Percentiles rank a stretch among this genome's conserved stretches.
These are phyloP conservation scores for Calophaca sinica DNA, from an alignment of 306 rosid genomes.

Conservation along the genomic window DNA sequence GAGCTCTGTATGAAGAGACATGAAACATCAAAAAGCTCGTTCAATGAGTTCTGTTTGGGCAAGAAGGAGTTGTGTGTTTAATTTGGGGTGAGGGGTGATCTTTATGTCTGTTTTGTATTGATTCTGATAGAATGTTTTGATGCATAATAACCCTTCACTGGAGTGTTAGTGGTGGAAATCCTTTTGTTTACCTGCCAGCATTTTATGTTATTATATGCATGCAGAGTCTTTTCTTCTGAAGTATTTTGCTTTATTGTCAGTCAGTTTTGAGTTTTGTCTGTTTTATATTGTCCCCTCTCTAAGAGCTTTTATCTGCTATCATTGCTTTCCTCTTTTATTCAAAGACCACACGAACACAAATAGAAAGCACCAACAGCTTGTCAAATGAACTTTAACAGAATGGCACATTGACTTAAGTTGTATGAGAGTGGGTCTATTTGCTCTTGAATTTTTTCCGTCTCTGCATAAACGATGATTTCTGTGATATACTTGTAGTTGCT, in stretches of 20 bases:
- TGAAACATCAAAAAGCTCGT: too few species aligned
- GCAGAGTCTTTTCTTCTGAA: slow-evolving; percentile 9
- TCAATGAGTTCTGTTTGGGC: not conserved
- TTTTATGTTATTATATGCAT: slow-evolving; percentile 4
- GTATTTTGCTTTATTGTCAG: not conserved
- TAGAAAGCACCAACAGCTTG: not conserved
- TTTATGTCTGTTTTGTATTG: not conserved
- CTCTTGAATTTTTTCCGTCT: slow-evolving; percentile 8
- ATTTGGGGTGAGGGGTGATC: slow-evolving; percentile 1
- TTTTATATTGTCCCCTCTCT: not conserved
- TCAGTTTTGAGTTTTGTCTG: not conserved
- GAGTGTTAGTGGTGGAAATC: not conserved
- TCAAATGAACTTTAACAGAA: not conserved
- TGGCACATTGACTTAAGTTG: not conserved
- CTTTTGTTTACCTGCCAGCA: slow-evolving; percentile 2
- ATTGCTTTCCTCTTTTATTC: not conserved
- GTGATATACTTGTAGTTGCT: slow-evolving; percentile 22
- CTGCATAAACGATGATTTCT: not conserved
- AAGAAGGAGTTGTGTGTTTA: slow-evolving; percentile 13
- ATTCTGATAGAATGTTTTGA: slow-evolving; percentile 13
- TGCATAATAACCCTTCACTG: slow-evolving; percentile 6
- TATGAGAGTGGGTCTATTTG: not conserved
- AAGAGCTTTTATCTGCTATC: not conserved
- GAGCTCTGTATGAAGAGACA: not conserved
- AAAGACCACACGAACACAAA: not conserved